These are phyloP conservation scores for Beauveria caledonica DNA, from an alignment of 2,329 filamentous ascomycete genomes.

Conservation along the genomic window DNA sequence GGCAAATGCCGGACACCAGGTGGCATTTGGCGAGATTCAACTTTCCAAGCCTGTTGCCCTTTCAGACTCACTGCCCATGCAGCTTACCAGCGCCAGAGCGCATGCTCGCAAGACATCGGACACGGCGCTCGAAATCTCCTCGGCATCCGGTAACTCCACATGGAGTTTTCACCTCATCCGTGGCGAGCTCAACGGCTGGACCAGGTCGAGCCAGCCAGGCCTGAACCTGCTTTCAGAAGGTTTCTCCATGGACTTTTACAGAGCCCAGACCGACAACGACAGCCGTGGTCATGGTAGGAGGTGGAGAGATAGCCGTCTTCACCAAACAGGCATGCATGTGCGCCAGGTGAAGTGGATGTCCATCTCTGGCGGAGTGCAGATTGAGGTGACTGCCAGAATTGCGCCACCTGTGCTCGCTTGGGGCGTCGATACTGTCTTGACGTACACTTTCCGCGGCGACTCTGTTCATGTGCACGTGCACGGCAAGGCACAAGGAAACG, in stretches of 20 bases:
- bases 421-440: constrained; percentile 41
- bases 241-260: constrained; percentile 48
- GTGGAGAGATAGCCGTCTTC: constrained; percentile 42
- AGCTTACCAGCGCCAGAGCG: constrained; percentile 16
- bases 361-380: constrained; percentile 23
- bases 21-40: constrained; percentile 42
- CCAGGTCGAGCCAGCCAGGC: constrained; percentile 20
- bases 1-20: constrained; percentile 41
- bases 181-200: constrained; percentile 36
- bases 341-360: constrained; percentile 26
- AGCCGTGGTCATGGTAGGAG: constrained; percentile 46
- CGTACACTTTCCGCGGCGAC: constrained; percentile 45
- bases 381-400: constrained; percentile 44
- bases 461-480: constrained; percentile 42
- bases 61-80: constrained; percentile 14
- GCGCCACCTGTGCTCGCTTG: constrained; percentile 58
- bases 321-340: constrained; percentile 37
- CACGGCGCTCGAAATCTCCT: constrained; percentile 25
- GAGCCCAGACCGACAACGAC: constrained; percentile 60
- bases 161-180: constrained; percentile 37
- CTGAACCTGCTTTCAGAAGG: constrained; percentile 37
- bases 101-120: constrained; percentile 16
- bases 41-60: constrained; percentile 28
- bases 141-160: constrained; percentile 25
- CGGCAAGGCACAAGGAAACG: constrained; percentile 37